Conservation (phyloP, 2,329 filamentous ascomycete species). For the Pseudogymnoascus sp. region DNA sequence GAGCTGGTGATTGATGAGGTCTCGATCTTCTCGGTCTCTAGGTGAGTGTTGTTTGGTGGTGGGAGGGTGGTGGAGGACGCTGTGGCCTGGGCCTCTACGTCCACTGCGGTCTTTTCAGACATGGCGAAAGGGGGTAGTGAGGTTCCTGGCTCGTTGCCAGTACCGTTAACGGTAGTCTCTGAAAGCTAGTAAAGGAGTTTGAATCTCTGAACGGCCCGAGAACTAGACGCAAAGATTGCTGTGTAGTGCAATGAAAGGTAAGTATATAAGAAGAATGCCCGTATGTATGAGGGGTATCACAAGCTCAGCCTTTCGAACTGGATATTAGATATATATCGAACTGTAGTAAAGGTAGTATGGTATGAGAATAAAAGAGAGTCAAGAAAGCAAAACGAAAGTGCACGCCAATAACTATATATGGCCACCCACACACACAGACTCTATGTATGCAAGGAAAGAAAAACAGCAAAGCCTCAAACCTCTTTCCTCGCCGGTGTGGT, state of each 20-base stretch:
- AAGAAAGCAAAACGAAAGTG: background rate
- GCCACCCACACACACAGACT: background rate
- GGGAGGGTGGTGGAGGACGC: background rate
- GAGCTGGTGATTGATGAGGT: background rate
- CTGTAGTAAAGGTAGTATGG: background rate
- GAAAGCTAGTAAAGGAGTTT: background rate
- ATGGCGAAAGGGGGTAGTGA: background rate
- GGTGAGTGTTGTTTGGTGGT: background rate
- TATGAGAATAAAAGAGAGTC: background rate
- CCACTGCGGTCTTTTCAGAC: background rate
- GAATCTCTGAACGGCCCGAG: background rate
- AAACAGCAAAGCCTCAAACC: background rate
- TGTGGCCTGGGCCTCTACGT: background rate
- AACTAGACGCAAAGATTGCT: background rate
- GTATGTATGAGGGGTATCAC: background rate
- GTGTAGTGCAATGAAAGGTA: background rate
- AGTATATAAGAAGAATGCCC: background rate
- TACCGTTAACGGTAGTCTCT: background rate
- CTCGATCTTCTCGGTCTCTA: background rate
- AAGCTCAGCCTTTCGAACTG: background rate
- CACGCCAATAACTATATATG: background rate
- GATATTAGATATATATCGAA: background rate
- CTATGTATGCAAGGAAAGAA: background rate
- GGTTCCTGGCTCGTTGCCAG: background rate
- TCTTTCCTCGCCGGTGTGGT: background rate